Conservation (phyloP, 2,329 filamentous ascomycete species). For the Colletotrichum cordylinicola region DNA sequence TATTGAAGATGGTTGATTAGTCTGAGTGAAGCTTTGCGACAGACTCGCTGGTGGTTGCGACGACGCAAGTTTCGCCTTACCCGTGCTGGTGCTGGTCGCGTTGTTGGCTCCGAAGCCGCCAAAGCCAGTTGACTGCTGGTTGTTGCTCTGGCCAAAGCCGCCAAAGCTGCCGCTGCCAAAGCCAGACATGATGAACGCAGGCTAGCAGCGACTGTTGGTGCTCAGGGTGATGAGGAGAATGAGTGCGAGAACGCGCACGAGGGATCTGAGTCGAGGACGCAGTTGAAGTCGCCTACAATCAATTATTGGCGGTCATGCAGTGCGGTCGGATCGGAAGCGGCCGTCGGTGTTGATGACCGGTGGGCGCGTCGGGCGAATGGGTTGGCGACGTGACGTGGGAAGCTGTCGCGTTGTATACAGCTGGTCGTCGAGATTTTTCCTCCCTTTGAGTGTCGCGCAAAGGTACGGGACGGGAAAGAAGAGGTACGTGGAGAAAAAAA, state of each 20-base stretch:
- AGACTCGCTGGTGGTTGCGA: neutral
- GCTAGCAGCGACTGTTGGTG: neutral
- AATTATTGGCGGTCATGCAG: conserved; percentile 15
- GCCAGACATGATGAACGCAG: conserved; percentile 50
- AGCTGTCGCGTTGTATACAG: neutral
- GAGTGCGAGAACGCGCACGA: neutral
- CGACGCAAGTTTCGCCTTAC: conserved; percentile 48
- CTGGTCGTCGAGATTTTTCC: conserved; percentile 11
- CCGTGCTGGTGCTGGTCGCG: conserved; percentile 41
- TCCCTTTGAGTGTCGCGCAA: neutral
- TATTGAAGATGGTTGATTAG: conserved; percentile 24
- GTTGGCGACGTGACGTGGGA: conserved; percentile 11
- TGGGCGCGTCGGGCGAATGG: conserved; percentile 3
- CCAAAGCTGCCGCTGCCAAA: conserved; percentile 56
- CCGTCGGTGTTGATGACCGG: neutral
- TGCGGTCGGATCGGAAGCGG: neutral
- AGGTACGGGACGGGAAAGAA: neutral
- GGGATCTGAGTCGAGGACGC: neutral
- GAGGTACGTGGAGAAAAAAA: conserved; percentile 20
- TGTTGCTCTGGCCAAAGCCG: conserved; percentile 67
- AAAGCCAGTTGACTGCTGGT: conserved; percentile 53
- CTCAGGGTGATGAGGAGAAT: neutral
- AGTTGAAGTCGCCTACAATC: conserved; percentile 9
- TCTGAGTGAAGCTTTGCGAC: conserved; percentile 6
- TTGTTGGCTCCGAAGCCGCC: conserved; percentile 60